These are phyloP conservation scores for Nakaseomyces kungkrabaensis DNA, from an alignment of 1,139 yeast species.

Conservation along the genomic window DNA sequence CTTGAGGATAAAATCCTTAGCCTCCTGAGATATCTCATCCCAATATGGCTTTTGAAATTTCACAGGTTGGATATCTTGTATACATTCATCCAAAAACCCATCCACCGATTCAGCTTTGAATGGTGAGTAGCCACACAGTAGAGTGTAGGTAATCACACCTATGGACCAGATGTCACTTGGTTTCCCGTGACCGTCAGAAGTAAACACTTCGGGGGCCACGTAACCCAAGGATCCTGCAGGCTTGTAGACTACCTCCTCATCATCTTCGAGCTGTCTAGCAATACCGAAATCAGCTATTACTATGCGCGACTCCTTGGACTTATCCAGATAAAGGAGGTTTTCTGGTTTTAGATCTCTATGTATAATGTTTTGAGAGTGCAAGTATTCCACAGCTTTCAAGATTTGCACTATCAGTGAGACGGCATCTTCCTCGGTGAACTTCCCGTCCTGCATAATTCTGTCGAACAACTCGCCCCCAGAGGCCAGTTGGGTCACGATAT, in stretches of 20 bases:
- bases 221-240: slow-evolving; percentile 91
- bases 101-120: slow-evolving; percentile 75
- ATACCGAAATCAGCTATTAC: slow-evolving; percentile 92
- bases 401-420: slow-evolving; percentile 58
- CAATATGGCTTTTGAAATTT: slow-evolving; percentile 84
- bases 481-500: slow-evolving; percentile 67
- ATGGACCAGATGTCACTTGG: slow-evolving; percentile 91
- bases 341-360: slow-evolving; percentile 92
- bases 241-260: slow-evolving; percentile 55
- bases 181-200: slow-evolving; percentile 74
- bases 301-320: slow-evolving; percentile 48
- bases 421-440: slow-evolving; percentile 81
- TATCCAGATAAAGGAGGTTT: slow-evolving; percentile 50
- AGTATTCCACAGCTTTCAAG: slow-evolving; percentile 61
- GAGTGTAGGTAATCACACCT: slow-evolving; percentile 84
- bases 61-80: slow-evolving; percentile 49
- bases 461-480: slow-evolving; percentile 91
- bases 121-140: slow-evolving; percentile 88
- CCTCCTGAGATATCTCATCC: slow-evolving; percentile 66
- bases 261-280: slow-evolving; percentile 56
- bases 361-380: slow-evolving; percentile 66
- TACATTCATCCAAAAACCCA: slow-evolving; percentile 74
- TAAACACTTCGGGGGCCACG: slow-evolving; percentile 86
- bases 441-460: slow-evolving; percentile 63
- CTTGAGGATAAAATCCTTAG: slow-evolving; percentile 59